Base-by-base conservation (phyloP, 352 stramenopile genomes). In the Globisporangium radiosum region DNA sequence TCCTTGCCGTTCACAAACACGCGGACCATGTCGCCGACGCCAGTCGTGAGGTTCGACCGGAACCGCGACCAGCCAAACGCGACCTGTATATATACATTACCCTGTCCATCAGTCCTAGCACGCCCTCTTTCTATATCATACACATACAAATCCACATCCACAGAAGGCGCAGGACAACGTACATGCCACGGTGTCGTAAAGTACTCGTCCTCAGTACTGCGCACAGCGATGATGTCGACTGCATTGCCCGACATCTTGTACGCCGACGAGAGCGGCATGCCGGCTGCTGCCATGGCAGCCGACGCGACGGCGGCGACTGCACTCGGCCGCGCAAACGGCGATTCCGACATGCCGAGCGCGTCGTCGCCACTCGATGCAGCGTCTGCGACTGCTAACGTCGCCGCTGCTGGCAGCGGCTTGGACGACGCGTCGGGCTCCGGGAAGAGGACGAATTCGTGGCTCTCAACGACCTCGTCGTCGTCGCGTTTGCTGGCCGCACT, bases 1-100 rank as follows among this genome's bases (percentile, higher is more conserved):
- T 93, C 76, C 44, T 85, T 78, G 39, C 81, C 84, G 56, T 93
- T 93, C 19, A 91, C 74, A 7, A 90, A 71, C 57, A 93, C 82
- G 19, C 76, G 63, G 42, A 93, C 80, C 57, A 72, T 75, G 62
- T 93, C 81, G 5, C 84, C 84, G 15, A 92, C 81, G 39, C 79
- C 80, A 0, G 79, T 78, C 8, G 68, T 65, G 25, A 71, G 69
- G 52, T 73, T 89, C 2, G 80, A 81, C 43, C 75, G 73, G 54
- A 89, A 90, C 37, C 79, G 71, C 17, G 81, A 91, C 73, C 74
- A 91, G 7, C 68, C 79, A 63, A 93, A 93, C 11, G 70, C 70
- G 10, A 91, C 75, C 66, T 83, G 33, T 10, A 54, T 11, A 51
- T 11, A 43, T 25, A 25, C 19, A 25, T 25, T 25, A 2, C 19